These are phyloP conservation scores for Solanum gandarillasii DNA, from an alignment of 257 asterid species.

Conservation along the genomic window DNA sequence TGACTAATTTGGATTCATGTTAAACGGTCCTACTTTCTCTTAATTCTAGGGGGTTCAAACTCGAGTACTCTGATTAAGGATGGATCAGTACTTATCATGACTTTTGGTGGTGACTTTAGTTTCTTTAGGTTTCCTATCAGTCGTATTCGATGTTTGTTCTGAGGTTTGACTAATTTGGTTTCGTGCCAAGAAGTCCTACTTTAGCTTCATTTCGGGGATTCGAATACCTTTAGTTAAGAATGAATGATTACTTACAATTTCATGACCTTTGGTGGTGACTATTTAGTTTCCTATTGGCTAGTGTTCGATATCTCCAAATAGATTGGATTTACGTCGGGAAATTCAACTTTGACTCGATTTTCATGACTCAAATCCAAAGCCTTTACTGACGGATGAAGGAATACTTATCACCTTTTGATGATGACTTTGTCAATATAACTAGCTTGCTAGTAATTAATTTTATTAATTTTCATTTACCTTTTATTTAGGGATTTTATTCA, in stretches of 20 bases:
- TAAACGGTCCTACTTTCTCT: neutral
- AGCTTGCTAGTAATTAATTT: neutral
- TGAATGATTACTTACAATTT: neutral
- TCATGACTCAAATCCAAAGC: neutral
- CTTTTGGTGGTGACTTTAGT: neutral
- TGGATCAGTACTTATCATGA: neutral
- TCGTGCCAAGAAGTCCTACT: too few relatives aligned
- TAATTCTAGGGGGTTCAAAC: too few relatives aligned
- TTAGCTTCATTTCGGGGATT: neutral
- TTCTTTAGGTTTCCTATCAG: neutral
- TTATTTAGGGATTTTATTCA: neutral
- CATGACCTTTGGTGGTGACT: neutral
- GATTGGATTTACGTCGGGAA: neutral
- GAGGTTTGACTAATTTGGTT: neutral
- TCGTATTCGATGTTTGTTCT: neutral
- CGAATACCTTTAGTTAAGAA: neutral
- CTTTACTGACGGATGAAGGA: neutral
- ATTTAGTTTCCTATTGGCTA: neutral
- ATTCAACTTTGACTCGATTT: fast-evolving
- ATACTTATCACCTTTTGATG: neutral
- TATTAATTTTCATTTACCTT: neutral
- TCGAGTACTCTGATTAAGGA: neutral
- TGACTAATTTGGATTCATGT: neutral
- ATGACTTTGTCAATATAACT: neutral
- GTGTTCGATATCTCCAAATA: neutral